Conservation (phyloP, 1,284 basidiomycete species). For the Polyporus tsugae region DNA sequence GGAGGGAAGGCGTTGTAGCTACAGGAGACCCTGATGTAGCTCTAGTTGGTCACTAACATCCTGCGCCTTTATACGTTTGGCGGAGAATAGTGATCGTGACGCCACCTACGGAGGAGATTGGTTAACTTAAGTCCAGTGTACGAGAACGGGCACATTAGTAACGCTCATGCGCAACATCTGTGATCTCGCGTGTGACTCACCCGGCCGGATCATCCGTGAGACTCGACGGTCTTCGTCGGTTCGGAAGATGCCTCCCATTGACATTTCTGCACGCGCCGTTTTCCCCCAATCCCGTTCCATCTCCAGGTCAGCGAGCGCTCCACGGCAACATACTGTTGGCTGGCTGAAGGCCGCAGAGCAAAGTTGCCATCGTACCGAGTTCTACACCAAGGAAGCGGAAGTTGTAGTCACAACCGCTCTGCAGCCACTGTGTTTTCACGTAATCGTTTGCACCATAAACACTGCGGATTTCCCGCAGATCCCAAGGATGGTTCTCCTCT, state of each 20-base stretch:
- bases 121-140: constrained; percentile 5
- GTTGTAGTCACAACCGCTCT: too few species aligned
- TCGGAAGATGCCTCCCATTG: neutral
- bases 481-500: neutral
- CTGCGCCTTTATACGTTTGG: constrained; percentile 25
- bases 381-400: neutral
- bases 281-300: neutral
- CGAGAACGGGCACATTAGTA: constrained; percentile 24
- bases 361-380: neutral
- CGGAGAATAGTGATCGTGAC: constrained; percentile 19
- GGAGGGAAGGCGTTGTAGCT: constrained; percentile 16
- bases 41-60: constrained; percentile 16
- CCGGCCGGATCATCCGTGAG: constrained; percentile 34
- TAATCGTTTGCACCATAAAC: constrained; percentile 10
- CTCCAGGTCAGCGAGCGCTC: neutral
- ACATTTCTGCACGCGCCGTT: neutral
- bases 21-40: constrained; percentile 21
- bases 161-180: constrained; percentile 25
- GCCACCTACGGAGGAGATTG: constrained; percentile 14
- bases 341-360: neutral
- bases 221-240: neutral
- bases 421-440: too few species aligned
- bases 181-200: constrained; percentile 10
- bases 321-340: neutral
- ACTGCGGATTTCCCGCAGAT: neutral